Evolutionary conservation across 2,329 filamentous ascomycete genomes (phyloP).

Genomic region (Torrubiella hemipterigena): DNA sequence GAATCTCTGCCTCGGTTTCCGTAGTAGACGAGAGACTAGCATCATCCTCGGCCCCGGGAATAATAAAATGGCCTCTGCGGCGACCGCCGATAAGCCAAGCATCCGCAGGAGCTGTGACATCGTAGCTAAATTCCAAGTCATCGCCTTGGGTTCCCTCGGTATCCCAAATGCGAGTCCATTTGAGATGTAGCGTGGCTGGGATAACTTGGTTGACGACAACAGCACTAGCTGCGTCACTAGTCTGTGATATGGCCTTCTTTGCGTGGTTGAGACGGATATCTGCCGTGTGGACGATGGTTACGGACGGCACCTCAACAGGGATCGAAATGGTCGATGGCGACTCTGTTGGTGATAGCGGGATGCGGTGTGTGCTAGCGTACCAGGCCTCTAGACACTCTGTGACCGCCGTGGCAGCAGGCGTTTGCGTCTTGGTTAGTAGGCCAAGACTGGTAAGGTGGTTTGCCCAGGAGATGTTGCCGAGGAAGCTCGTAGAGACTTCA

Average conservation of each 20-base stretch:
- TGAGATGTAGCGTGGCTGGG: slow-evolving; percentile 46
- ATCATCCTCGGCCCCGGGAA: slow-evolving; percentile 22
- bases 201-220: slow-evolving; percentile 54
- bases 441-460: slow-evolving; percentile 39
- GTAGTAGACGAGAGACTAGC: slow-evolving; percentile 18
- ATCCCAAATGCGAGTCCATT: slow-evolving; percentile 53
- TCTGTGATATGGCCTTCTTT: slow-evolving; percentile 16
- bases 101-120: slow-evolving; percentile 61
- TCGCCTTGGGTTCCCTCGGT: slow-evolving; percentile 26
- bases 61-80: slow-evolving; percentile 65
- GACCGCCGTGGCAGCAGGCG: no score
- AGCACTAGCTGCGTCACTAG: slow-evolving; percentile 22
- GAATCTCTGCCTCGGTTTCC: slow-evolving; percentile 46
- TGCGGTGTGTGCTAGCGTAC: slow-evolving; percentile 16
- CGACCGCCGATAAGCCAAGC: slow-evolving; percentile 79
- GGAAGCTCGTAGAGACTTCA: slow-evolving; percentile 34
- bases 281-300: slow-evolving; percentile 73
- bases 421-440: slow-evolving; percentile 18
- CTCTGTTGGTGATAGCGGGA: slow-evolving; percentile 13
- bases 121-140: slow-evolving; percentile 69
- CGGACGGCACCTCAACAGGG: slow-evolving; percentile 76
- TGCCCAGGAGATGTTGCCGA: slow-evolving; percentile 35
- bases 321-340: slow-evolving; percentile 61
- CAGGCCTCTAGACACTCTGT: slow-evolving; percentile 18
- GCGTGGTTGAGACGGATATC: slow-evolving; percentile 44